Evolutionary conservation across 805 yeast genomes (phyloP).

Genomic region (Kodamaea fukazawae): DNA sequence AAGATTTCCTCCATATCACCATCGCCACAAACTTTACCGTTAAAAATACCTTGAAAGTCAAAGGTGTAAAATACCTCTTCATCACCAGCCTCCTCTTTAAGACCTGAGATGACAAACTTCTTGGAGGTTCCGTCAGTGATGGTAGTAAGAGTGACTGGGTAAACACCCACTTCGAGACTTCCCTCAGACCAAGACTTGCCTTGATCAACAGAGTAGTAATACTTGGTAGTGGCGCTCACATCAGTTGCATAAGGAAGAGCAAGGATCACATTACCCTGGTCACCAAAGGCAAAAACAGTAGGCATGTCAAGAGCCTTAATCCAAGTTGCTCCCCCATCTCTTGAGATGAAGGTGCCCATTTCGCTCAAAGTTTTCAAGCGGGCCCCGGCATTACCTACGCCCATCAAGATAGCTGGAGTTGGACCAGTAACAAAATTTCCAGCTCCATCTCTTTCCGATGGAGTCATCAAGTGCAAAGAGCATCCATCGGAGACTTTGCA

Average conservation of each 20-base stretch:
- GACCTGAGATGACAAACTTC: constrained; percentile 53
- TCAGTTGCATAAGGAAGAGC: constrained; percentile 46
- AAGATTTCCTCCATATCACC: constrained; percentile 65
- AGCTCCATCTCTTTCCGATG: constrained; percentile 36
- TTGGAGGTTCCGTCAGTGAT: constrained; percentile 70
- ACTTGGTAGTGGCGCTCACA: constrained; percentile 29
- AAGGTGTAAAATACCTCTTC: constrained; percentile 35
- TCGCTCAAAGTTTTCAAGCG: constrained; percentile 12
- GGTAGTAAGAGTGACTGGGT: constrained; percentile 47
- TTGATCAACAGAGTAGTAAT: constrained; percentile 64
- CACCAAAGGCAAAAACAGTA: constrained; percentile 62
- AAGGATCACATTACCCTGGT: constrained; percentile 69
- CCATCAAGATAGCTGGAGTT: constrained; percentile 48
- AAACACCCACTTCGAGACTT: constrained; percentile 43
- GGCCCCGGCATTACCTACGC: constrained; percentile 33
- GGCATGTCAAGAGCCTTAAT: constrained; percentile 50
- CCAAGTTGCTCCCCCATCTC: constrained; percentile 83
- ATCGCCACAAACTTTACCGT: constrained; percentile 41
- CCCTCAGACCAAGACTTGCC: constrained; percentile 62
- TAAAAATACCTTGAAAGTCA: constrained; percentile 59
- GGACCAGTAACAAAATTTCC: constrained; percentile 48
- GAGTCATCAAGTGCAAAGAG: constrained; percentile 41
- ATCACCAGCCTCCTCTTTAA: constrained; percentile 14
- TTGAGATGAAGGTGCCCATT: constrained; percentile 57
- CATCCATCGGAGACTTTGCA: constrained; percentile 48